A percentile compares a stretch with the other conserved stretches of the same genome.
Evolutionary conservation across 768 basidiomycete genomes (phyloP).

Genomic region (Suillus discolor): DNA sequence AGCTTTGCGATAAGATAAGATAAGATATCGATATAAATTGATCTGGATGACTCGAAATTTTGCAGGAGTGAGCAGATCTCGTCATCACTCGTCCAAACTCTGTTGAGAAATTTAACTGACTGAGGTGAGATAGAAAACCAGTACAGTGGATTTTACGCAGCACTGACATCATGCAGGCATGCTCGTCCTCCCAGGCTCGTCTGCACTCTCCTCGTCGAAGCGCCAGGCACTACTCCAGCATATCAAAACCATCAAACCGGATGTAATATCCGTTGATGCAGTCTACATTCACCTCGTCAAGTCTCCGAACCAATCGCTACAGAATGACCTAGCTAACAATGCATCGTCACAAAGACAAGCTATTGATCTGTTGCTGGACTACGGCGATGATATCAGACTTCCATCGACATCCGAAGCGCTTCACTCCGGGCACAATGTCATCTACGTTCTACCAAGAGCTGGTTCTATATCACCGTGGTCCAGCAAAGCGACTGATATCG

Average conservation of each 20-base stretch:
- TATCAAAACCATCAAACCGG: conserved; percentile 54
- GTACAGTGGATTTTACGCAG: neutral
- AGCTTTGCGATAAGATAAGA: neutral
- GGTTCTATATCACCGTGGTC: conserved; percentile 99
- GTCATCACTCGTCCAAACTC: neutral
- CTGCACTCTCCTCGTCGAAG: conserved; percentile 72
- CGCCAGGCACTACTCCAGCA: conserved; percentile 63
- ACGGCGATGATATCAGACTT: conserved; percentile 76
- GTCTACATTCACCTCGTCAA: conserved; percentile 88
- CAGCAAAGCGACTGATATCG: conserved; percentile 97
- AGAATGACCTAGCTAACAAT: conserved; percentile 47
- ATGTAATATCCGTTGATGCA: conserved; percentile 73
- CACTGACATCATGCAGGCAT: conserved; percentile 40
- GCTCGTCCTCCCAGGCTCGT: conserved; percentile 80
- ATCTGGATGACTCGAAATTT: neutral
- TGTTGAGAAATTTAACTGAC: neutral
- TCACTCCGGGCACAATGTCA: conserved; percentile 41
- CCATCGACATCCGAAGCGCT: conserved; percentile 42
- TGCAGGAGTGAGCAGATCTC: neutral
- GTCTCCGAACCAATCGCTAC: conserved; percentile 46
- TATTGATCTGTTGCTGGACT: conserved; percentile 74
- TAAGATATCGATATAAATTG: neutral
- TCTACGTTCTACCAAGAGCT: conserved; percentile 79
- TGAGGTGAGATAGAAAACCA: neutral
- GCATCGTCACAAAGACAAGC: conserved; percentile 50